Conservation (phyloP, 2,329 filamentous ascomycete species). For the Ceratocystis colombiana region DNA sequence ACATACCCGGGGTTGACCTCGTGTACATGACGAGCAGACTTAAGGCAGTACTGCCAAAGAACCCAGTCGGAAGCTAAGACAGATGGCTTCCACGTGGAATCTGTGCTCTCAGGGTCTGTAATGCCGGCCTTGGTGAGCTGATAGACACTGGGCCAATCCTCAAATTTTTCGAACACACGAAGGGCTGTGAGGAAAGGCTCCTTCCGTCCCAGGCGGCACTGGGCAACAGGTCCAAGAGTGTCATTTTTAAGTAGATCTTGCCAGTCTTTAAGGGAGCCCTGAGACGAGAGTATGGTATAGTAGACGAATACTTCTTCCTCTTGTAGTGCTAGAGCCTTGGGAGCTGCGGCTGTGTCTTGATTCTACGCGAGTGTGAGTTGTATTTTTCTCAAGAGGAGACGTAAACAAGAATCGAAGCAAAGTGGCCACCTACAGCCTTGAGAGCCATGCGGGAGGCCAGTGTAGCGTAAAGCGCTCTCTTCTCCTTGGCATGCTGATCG, state of each 20-base stretch:
- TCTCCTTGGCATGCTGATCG: constrained; percentile 39
- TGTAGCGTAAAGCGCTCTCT: constrained; percentile 43
- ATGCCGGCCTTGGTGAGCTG: constrained; percentile 39
- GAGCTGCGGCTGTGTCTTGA: constrained; percentile 19
- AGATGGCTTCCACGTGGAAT: constrained; percentile 33
- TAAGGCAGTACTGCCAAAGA: constrained; percentile 33
- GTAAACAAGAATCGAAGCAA: not conserved
- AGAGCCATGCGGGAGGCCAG: constrained; percentile 34
- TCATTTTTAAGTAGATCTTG: constrained; percentile 35
- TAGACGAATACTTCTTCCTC: constrained; percentile 45
- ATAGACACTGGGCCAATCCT: constrained; percentile 38
- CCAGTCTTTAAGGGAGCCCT: constrained; percentile 37
- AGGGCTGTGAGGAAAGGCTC: constrained; percentile 39
- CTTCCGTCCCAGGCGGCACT: constrained; percentile 41
- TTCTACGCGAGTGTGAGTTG: constrained; percentile 8
- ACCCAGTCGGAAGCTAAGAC: constrained; percentile 39
- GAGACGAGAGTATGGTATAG: constrained; percentile 39
- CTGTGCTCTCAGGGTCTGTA: constrained; percentile 32
- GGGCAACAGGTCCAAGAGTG: constrained; percentile 36
- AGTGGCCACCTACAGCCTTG: constrained; percentile 19
- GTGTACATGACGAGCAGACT: constrained; percentile 29
- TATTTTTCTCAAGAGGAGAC: too few relatives aligned
- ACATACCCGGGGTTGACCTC: constrained; percentile 23
- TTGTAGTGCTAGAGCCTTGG: constrained; percentile 25
- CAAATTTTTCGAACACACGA: constrained; percentile 33